These are phyloP conservation scores for Coniochaeta hoffmannii DNA, from an alignment of 2,329 filamentous ascomycete genomes.

Conservation along the genomic window DNA sequence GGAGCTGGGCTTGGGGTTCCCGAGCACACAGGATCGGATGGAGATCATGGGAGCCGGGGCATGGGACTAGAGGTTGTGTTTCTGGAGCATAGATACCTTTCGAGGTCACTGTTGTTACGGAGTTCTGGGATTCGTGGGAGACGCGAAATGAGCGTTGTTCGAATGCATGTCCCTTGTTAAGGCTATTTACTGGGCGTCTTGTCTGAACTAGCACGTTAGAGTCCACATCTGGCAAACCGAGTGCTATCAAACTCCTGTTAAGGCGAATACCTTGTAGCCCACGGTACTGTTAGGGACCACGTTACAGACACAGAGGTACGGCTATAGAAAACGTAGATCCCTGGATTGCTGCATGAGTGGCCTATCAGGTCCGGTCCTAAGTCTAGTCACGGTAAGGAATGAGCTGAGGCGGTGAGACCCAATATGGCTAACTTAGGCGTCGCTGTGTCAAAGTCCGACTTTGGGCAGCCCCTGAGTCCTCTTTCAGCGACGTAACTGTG, in stretches of 20 bases:
- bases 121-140: background rate
- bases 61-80: background rate
- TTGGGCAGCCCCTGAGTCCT: background rate
- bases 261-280: too few relatives aligned
- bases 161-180: background rate
- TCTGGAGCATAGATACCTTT: background rate
- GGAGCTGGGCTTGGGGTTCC: background rate
- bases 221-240: background rate
- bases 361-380: background rate
- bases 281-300: too few relatives aligned
- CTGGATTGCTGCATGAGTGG: too few relatives aligned
- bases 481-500: background rate
- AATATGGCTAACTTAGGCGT: slow-evolving; percentile 4
- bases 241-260: too few relatives aligned
- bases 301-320: too few relatives aligned
- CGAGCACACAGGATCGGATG: background rate
- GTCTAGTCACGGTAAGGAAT: background rate
- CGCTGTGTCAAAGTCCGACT: background rate
- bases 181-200: background rate
- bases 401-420: background rate
- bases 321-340: too few relatives aligned
- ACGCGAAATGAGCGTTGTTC: too few relatives aligned
- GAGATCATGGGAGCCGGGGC: slow-evolving; percentile 4
- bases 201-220: background rate
- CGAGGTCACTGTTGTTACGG: background rate